Evolutionary conservation across 805 yeast species (phyloP), one percentile per base, ranked within the genome.

Genomic region (Candida odintsovae): DNA sequence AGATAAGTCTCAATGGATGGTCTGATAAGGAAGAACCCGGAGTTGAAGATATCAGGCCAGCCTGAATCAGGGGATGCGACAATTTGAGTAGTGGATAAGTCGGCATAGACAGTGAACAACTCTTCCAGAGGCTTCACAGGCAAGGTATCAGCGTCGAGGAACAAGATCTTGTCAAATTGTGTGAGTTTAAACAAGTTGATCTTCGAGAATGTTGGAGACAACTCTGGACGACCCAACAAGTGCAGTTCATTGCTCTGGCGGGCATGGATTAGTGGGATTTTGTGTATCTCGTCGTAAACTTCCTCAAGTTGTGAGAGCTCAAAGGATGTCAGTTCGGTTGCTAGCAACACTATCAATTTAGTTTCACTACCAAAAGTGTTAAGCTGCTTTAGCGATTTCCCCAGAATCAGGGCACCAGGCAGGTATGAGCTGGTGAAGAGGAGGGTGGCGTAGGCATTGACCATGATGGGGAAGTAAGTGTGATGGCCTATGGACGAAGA

Each of bases 1-100:
- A 63, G 48, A 53, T 67, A 82, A 18, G 69, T 75, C 0, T 51
- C 51, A 2, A 56, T 31, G 52, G 71, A 68, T 2, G 94, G 95
- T 46, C 70, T 71, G 22, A 78, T 61, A 7, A 82, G 69, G 50
- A 87, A 69, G 19, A 87, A 75, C 0, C 95, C 95, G 13, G 90
- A 78, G 64, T 87, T 87, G 71, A 87, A 87, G 43, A 83, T 74
- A 66, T 87, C 95, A 0, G 95, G 95, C 84, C 92, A 87, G n/a
- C 95, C 94, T 13, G 78, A 69, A 63, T 87, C 95, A 0, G 94
- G 87, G 7, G 82, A 68, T 0, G 94, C 63, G 11, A 54, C 54
- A 15, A 59, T 52, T 48, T 67, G 66, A 10, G 48, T 31, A 11
- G 52, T 47, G 5, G 56, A 39, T 2, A 58, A 26, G 6, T 53